These are phyloP conservation scores for Phalaenopsis hybrid DNA, from an alignment of 116 monocot genomes.

Conservation along the genomic window DNA sequence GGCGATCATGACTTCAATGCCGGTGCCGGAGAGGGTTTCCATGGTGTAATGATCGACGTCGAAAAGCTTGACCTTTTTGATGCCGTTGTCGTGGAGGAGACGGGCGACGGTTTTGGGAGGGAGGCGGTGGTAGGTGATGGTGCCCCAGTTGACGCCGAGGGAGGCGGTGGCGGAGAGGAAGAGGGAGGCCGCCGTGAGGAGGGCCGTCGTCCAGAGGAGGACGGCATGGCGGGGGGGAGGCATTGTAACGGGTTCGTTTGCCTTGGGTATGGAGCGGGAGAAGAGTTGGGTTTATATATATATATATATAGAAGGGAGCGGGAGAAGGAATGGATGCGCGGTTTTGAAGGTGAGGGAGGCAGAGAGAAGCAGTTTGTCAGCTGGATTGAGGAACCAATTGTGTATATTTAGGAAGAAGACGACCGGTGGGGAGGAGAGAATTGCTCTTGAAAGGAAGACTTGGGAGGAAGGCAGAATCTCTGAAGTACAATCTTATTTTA, in stretches of 20 bases:
- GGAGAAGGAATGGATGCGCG: background rate
- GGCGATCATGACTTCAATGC: slow-evolving; percentile 63
- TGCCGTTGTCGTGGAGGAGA: slow-evolving; percentile 60
- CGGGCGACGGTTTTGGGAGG: slow-evolving; percentile 43
- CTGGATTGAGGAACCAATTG: background rate
- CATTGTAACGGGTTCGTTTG: background rate
- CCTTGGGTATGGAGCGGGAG: background rate
- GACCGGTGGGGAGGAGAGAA: background rate
- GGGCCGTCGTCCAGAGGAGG: background rate
- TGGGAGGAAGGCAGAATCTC: too few species aligned
- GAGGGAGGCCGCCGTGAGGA: background rate
- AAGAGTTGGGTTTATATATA: background rate
- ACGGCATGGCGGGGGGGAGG: background rate
- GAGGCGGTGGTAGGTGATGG: slow-evolving; percentile 34
- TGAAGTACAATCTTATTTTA: too few species aligned
- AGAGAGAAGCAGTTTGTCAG: background rate
- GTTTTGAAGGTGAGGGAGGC: background rate
- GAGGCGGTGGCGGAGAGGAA: slow-evolving; percentile 9
- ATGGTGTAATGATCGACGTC: slow-evolving; percentile 42
- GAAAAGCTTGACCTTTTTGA: slow-evolving; percentile 68
- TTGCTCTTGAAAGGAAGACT: background rate
- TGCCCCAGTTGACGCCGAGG: slow-evolving; percentile 83
- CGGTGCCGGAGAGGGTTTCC: slow-evolving; percentile 42
- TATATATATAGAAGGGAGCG: background rate
- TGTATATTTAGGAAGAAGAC: background rate